Evolutionary conservation across 2,329 filamentous ascomycete genomes (phyloP), one percentile per base, ranked within the genome.

Genomic region (Penicillium griseofulvum): DNA sequence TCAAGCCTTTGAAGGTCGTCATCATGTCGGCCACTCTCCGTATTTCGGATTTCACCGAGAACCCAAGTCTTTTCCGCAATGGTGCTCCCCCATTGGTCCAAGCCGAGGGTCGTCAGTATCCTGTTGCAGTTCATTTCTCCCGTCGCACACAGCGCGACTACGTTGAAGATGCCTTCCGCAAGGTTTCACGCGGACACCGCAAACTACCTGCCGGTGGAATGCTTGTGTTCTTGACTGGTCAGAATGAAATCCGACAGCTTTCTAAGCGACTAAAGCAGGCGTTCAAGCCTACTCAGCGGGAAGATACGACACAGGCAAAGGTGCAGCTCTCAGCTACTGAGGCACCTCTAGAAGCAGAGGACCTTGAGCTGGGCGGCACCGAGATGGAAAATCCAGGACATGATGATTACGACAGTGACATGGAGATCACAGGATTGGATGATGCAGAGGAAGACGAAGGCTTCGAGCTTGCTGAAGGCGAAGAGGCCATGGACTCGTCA

Each of bases 11-110:
- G 49, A 99, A 97, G 74, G 81, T 99, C 9, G 85, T 99, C 56
- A 96, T 99, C 75, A 99, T 99, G 95, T 97, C 93, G 56, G 94
- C 94, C 41, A 99, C 94, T 2, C 80, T 99, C 33, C 83, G 91
- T 56, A 90, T 97, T 43, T 89, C 91, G 12, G 93, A 97, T 68
- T 89, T 99, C 64, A 91, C 90, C 0, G 84, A 91, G 68, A 97
- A 99, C 67, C 77, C 84, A 9, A 86, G 82, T 16, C 79, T 99
- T 0, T 99, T 99, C 73, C 79, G 86, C 4, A 81, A 78, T 41
- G 78, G 78, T 0, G 82, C 89, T 3, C 94, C 94, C 0, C 93
- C 92, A 0, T 83, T 97, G 1, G 81, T 99, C 1, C 86, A 96
- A 70, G 89, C 92, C 0, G 92, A 97, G 71, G 95, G 95, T 10